Percentiles rank a stretch among this genome's conserved stretches.
Evolutionary conservation across 257 asterid genomes (phyloP).

Genomic region (Orobanche coerulescens): DNA sequence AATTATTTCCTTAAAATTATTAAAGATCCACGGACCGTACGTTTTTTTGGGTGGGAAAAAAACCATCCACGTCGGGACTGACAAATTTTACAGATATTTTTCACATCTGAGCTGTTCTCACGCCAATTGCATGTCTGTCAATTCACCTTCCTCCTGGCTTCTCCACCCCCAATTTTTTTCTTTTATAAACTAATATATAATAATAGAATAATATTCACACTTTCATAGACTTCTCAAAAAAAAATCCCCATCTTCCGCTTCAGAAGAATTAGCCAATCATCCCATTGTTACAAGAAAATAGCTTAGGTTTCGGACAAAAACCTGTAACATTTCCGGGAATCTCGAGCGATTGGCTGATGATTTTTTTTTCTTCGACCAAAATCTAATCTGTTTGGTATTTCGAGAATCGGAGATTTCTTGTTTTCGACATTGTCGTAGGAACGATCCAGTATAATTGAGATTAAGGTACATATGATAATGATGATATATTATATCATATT

Average conservation of each 20-base stretch:
- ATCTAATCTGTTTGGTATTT: too few species aligned
- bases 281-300: slow-evolving; percentile 29
- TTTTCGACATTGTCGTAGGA: too few species aligned
- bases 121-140: slow-evolving; percentile 16
- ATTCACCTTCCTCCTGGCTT: not conserved
- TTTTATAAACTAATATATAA: too few species aligned
- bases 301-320: not conserved
- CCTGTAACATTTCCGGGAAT: slow-evolving; percentile 14
- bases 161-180: not conserved
- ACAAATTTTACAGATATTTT: slow-evolving; percentile 33
- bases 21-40: slow-evolving; percentile 26
- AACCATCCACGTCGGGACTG: slow-evolving; percentile 28
- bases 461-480: too few species aligned
- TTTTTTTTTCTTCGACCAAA: too few species aligned
- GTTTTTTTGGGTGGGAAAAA: slow-evolving; percentile 19
- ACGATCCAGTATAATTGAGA: too few species aligned
- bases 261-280: slow-evolving; percentile 21
- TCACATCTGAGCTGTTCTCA: slow-evolving; percentile 21
- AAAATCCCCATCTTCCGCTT: not conserved
- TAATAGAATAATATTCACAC: too few species aligned
- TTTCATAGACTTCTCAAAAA: too few species aligned
- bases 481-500: too few species aligned
- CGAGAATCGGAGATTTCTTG: too few species aligned
- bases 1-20: too few species aligned
- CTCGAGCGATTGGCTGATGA: slow-evolving; percentile 18